Base-by-base conservation (phyloP, 2,329 filamentous ascomycete genomes). In the Fusarium luffae region DNA sequence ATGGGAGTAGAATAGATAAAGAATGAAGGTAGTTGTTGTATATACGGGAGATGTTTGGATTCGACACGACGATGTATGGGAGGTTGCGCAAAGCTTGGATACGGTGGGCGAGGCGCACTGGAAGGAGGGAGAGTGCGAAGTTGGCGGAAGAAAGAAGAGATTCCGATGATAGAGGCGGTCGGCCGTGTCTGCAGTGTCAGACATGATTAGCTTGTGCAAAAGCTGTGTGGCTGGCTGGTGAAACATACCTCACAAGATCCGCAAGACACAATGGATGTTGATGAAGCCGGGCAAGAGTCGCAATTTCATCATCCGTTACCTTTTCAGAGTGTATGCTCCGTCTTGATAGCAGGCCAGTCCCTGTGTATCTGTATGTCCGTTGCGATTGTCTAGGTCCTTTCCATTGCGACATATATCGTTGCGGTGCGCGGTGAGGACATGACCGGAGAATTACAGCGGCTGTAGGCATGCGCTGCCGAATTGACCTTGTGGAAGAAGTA, bases 21-120 rank as follows among this genome's bases (percentile, higher is more conserved):
- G 94, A 97, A 80, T 98, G 94, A 46, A 97, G 85, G 80, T 99
- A 99, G 81, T 98, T 98, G 80, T 93, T 90, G 84, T 98, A 97
- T 70, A 99, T 99, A 75, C 92, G 91, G 27, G 91, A 92, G 73
- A 99, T 94, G 78, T 98, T 93, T 2, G 94, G 93, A 78, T 99
- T 98, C n/a, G 95, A 94, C 27, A 99, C 96, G 58, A 99, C 95
- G 70, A 99, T 98, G 80, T 95, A 99, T 0, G 96, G 96, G 11
- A 99, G 88, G 78, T 97, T 97, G 69, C 94, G 91, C 19, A 99
- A 85, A 44, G 94, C 93, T 79, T 97, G 93, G 70, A 99, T 97
- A 59, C 96, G 93, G 78, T 97, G 93, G 27, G 96, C 96, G 27
- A 99, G 90, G 40, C 96, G 93, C 51, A 96, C 92, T 16, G 96